phyloP scores from a whole-genome alignment of 176 grass and related monocot species.

The Leersia perrieri region DNA sequence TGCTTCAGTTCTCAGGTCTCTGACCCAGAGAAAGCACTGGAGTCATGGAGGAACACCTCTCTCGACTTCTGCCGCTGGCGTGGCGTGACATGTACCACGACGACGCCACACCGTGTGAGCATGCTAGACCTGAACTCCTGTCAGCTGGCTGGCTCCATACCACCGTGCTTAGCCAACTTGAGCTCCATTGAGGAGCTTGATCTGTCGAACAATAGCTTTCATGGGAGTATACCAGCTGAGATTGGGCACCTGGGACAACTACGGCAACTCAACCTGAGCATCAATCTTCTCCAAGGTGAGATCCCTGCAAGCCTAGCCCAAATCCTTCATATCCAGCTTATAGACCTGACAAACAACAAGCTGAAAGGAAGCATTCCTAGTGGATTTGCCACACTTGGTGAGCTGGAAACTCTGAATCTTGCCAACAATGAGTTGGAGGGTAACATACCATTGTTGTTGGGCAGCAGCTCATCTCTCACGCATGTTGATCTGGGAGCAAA shows the following conservation, averaged over 20 bases:
- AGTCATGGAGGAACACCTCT: background rate
- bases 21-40: background rate
- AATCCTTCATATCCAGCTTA: conserved; percentile 6
- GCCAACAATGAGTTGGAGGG: conserved; percentile 2
- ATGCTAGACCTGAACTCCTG: background rate
- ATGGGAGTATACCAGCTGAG: background rate
- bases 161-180: background rate
- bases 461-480: conserved; percentile 21
- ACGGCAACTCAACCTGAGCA: background rate
- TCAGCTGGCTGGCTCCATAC: background rate
- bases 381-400: background rate
- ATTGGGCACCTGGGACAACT: background rate
- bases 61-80: background rate
- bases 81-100: background rate
- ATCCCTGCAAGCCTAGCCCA: conserved; percentile 29
- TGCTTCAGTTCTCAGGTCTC: background rate
- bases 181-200: background rate
- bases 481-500: conserved; percentile 10
- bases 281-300: background rate
- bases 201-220: background rate
- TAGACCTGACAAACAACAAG: conserved; percentile 17
- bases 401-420: conserved; percentile 10
- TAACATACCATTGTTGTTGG: conserved; percentile 26
- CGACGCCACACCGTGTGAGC: background rate
- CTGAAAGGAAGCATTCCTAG: conserved; percentile 24